phyloP scores from a whole-genome alignment of 441 rosid genomes.

The Macaranga tanarius region DNA sequence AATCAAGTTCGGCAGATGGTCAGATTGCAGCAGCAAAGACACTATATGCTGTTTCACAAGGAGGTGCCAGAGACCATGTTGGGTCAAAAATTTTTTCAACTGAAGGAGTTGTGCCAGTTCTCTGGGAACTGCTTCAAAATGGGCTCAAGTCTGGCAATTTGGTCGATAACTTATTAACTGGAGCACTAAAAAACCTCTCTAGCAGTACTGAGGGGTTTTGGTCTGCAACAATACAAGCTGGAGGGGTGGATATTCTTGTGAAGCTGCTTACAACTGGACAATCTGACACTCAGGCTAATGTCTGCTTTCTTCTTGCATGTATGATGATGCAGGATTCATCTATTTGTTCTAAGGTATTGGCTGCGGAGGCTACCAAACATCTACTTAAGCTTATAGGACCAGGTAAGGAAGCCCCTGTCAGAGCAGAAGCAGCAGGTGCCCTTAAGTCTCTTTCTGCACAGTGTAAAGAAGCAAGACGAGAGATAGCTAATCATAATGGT shows the following conservation, averaged over 20 bases:
- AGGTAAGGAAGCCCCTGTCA: conserved; percentile 93
- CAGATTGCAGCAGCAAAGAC: conserved; percentile 99
- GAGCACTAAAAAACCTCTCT: conserved; percentile 90
- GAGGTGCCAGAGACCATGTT: conserved; percentile 94
- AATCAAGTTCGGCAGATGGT: conserved; percentile 93
- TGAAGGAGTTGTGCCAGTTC: conserved; percentile 98
- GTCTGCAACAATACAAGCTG: conserved; percentile 86
- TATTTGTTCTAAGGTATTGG: conserved; percentile 79
- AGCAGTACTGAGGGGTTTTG: conserved; percentile 97
- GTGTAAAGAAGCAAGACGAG: conserved; percentile 90
- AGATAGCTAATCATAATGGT: conserved; percentile 88
- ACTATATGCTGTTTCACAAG: conserved; percentile 95
- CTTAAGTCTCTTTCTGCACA: conserved; percentile 94
- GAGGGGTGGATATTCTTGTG: conserved; percentile 97
- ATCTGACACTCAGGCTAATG: conserved; percentile 82
- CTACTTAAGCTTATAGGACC: conserved; percentile 90
- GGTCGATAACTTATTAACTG: conserved; percentile 90
- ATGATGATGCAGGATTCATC: conserved; percentile 97
- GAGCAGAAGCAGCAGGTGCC: conserved; percentile 99
- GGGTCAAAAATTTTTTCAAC: conserved; percentile 99
- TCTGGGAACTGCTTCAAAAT: conserved; percentile 82
- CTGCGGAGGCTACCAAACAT: conserved; percentile 86
- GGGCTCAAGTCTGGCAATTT: conserved; percentile 77
- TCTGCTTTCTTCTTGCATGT: conserved; percentile 94
- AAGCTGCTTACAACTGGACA: conserved; percentile 88